Conservation (phyloP, 441 rosid species). For the Capsella rubella region DNA sequence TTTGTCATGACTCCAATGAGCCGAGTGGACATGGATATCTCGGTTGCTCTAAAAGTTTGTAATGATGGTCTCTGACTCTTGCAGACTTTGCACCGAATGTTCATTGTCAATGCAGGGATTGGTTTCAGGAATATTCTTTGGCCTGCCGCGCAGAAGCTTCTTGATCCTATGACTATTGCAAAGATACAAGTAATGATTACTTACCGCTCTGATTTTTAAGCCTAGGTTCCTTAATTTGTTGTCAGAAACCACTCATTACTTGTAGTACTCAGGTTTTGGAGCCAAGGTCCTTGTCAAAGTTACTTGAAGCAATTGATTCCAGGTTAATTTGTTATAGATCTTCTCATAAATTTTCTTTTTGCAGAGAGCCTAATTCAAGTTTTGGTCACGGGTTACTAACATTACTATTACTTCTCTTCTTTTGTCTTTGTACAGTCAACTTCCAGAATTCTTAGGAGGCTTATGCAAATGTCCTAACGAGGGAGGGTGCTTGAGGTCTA, state of each 20-base stretch:
- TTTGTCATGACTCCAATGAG: slow-evolving; percentile 2
- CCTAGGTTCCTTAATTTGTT: slow-evolving; percentile 11
- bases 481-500: slow-evolving; percentile 95
- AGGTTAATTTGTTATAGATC: slow-evolving; percentile 52
- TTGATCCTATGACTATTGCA: slow-evolving; percentile 77
- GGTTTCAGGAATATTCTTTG: slow-evolving; percentile 95
- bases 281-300: slow-evolving; percentile 72
- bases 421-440: slow-evolving; percentile 62
- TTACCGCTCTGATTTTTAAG: not conserved
- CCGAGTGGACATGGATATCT: slow-evolving; percentile 31
- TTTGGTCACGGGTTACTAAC: not conserved
- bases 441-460: slow-evolving; percentile 97
- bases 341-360: slow-evolving; percentile 23
- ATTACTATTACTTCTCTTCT: slow-evolving; percentile 2
- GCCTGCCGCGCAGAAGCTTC: slow-evolving; percentile 96
- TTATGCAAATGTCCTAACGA: slow-evolving; percentile 76
- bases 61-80: slow-evolving; percentile 45
- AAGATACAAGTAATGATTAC: slow-evolving; percentile 78
- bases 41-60: slow-evolving; percentile 43
- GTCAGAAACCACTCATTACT: slow-evolving; percentile 25
- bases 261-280: slow-evolving; percentile 77
- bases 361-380: not conserved
- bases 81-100: slow-evolving; percentile 94
- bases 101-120: slow-evolving; percentile 93
- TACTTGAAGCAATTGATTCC: slow-evolving; percentile 80